Evolutionary conservation across 805 yeast genomes (phyloP).

Genomic region (Spathaspora girioi): DNA sequence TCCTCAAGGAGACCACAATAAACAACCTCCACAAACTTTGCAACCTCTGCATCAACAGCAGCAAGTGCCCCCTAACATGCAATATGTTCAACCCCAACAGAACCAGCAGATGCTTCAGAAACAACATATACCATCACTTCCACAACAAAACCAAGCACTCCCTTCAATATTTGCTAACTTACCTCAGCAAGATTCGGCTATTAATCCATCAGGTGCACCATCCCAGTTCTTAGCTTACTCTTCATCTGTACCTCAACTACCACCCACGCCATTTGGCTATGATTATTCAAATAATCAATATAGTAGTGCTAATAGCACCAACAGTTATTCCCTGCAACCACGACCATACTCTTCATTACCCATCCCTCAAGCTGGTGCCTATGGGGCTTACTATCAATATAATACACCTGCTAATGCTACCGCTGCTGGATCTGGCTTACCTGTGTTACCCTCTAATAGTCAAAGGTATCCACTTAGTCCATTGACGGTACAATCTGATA

Average conservation of each 20-base stretch:
- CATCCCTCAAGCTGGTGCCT: slow-evolving; percentile 2
- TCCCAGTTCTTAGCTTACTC: slow-evolving; percentile 1
- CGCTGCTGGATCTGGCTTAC: background rate
- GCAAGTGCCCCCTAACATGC: background rate
- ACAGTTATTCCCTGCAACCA: slow-evolving; percentile 3
- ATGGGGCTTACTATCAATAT: slow-evolving; percentile 1
- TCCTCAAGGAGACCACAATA: background rate
- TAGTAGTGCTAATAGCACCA: background rate
- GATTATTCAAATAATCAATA: slow-evolving; percentile 1
- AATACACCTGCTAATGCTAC: background rate
- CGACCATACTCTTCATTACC: slow-evolving; percentile 2
- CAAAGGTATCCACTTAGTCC: slow-evolving; percentile 5
- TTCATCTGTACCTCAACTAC: slow-evolving; percentile 2
- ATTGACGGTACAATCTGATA: slow-evolving; percentile 4
- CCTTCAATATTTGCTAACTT: slow-evolving; percentile 6
- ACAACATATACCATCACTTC: slow-evolving; percentile 1
- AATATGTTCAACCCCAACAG: slow-evolving; percentile 2
- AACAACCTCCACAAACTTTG: slow-evolving; percentile 2
- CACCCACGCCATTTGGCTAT: background rate
- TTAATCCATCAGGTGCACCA: background rate
- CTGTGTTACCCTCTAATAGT: slow-evolving; percentile 3
- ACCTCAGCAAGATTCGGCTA: slow-evolving; percentile 3
- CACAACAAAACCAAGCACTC: slow-evolving; percentile 1
- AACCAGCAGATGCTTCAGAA: background rate
- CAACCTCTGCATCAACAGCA: slow-evolving; percentile 5